phyloP scores from a whole-genome alignment of 352 stramenopile genomes.

The Phytophthora sansomeana region DNA sequence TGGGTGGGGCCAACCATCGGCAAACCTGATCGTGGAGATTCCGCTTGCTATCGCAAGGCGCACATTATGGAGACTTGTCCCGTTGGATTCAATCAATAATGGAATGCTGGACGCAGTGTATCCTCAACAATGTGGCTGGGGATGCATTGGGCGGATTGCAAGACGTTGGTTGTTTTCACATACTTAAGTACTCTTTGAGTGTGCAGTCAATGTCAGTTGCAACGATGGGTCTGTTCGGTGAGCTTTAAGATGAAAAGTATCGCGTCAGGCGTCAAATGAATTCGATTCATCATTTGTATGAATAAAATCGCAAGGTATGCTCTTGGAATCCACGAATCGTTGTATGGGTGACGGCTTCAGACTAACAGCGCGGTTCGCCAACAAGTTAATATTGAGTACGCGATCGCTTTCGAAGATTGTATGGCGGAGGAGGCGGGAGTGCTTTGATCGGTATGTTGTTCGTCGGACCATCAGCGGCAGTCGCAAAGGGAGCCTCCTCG shows the following conservation, averaged over 20 bases:
- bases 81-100: slow-evolving; percentile 41
- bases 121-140: slow-evolving; percentile 58
- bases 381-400: too few species aligned
- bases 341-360: too few species aligned
- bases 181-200: slow-evolving; percentile 38
- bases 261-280: slow-evolving; percentile 18
- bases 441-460: too few species aligned
- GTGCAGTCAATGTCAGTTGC: slow-evolving; percentile 36
- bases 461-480: too few species aligned
- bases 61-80: slow-evolving; percentile 42
- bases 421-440: too few species aligned
- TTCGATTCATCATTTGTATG: slow-evolving; percentile 37
- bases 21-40: slow-evolving; percentile 26
- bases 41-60: slow-evolving; percentile 34
- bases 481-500: too few species aligned
- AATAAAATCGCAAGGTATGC: too few species aligned
- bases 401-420: too few species aligned
- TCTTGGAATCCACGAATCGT: too few species aligned
- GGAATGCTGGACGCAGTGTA: slow-evolving; percentile 60
- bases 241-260: slow-evolving; percentile 26
- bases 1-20: slow-evolving; percentile 40
- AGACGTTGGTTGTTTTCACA: too few species aligned
- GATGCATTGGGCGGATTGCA: slow-evolving; percentile 52
- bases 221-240: slow-evolving; percentile 41
- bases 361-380: too few species aligned